A percentile compares a stretch with the other conserved stretches of the same genome.
Conservation (phyloP, 2,329 filamentous ascomycete genomes). For the Fusarium protoensiforme region DNA sequence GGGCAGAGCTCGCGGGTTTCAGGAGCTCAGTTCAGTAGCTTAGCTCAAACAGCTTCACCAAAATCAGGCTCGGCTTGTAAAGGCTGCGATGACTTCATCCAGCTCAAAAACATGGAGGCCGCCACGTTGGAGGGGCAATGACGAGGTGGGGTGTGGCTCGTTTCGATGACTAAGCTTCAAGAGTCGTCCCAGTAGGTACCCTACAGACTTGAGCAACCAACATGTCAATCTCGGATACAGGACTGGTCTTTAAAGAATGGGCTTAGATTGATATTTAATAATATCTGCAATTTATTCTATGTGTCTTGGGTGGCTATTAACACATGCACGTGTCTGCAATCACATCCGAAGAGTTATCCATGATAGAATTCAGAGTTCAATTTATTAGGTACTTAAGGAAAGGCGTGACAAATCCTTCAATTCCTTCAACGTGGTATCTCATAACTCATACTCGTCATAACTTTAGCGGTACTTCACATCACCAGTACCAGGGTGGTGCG, state of each 20-base stretch:
- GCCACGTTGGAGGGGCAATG: conserved; percentile 42
- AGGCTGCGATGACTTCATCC: conserved; percentile 41
- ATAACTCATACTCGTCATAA: not conserved
- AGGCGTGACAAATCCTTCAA: not conserved
- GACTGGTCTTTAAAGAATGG: not conserved
- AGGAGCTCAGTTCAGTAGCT: not conserved
- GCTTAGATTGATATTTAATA: not conserved
- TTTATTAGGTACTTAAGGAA: not conserved
- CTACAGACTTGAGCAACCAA: not conserved
- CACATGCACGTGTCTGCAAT: not conserved
- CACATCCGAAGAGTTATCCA: not conserved
- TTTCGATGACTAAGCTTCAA: not conserved
- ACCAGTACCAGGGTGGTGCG: conserved; percentile 36
- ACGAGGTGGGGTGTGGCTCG: conserved; percentile 21
- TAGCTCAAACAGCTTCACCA: conserved; percentile 2
- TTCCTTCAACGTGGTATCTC: conserved; percentile 32
- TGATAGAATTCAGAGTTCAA: not conserved
- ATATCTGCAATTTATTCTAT: not conserved
- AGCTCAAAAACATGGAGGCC: conserved; percentile 11
- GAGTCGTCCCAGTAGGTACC: not conserved
- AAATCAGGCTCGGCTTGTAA: conserved; percentile 12
- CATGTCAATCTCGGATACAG: not conserved
- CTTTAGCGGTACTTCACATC: conserved; percentile 41
- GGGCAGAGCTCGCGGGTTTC: conserved; percentile 7
- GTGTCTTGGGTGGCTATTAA: not conserved